Percentiles rank a stretch among this genome's conserved stretches.
Evolutionary conservation across 257 asterid species (phyloP).

Genomic region (Thymus quinquecostatus): DNA sequence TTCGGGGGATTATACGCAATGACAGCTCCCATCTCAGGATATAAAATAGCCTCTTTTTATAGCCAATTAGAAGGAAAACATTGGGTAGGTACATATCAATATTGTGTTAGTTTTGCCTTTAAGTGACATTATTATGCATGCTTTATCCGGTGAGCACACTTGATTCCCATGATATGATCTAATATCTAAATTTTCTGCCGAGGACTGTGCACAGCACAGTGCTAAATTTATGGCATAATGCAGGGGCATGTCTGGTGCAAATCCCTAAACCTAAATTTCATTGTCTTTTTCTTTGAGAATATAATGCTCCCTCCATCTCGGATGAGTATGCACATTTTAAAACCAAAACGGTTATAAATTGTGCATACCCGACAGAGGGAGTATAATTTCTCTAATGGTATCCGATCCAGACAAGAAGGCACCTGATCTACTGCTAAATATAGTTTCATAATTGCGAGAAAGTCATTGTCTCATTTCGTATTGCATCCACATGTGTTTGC

Average conservation of each 20-base stretch:
- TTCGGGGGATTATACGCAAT: constrained; percentile 53
- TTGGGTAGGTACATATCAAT: constrained; percentile 49
- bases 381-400: too few relatives aligned
- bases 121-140: not conserved
- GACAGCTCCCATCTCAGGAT: constrained; percentile 67
- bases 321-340: too few relatives aligned
- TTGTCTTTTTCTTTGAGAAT: too few relatives aligned
- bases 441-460: not conserved
- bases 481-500: not conserved
- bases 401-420: not conserved
- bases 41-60: constrained; percentile 57
- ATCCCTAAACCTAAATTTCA: not conserved
- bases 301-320: too few relatives aligned
- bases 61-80: constrained; percentile 72
- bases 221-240: not conserved
- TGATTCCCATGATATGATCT: not conserved
- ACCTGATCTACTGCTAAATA: not conserved
- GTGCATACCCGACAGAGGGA: too few relatives aligned
- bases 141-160: not conserved
- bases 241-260: not conserved
- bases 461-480: not conserved
- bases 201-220: not conserved
- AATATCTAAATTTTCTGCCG: too few relatives aligned
- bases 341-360: too few relatives aligned
- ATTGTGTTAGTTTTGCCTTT: constrained; percentile 5